phyloP scores from a whole-genome alignment of 129 eudicot species.

The Deinandra increscens region DNA sequence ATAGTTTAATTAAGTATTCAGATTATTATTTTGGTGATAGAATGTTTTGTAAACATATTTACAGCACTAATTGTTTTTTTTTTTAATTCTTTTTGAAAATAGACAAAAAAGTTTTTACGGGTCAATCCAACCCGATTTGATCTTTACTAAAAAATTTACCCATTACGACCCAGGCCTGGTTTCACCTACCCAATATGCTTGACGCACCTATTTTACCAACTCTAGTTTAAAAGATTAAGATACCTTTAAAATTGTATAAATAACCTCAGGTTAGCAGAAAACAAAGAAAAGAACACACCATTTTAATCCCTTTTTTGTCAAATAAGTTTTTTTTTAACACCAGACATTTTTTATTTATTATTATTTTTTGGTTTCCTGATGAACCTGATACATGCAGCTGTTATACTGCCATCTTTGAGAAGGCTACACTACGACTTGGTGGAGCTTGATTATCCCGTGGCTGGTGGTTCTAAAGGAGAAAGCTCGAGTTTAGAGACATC shows the following conservation, averaged over 20 bases:
- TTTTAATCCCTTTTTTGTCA: too few species aligned
- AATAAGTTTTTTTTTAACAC: too few species aligned
- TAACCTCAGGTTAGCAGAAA: neutral
- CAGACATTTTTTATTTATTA: neutral
- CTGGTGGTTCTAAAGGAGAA: constrained; percentile 10
- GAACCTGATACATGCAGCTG: constrained; percentile 39
- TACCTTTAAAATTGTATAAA: neutral
- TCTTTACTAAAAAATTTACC: neutral
- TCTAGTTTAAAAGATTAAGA: too few species aligned
- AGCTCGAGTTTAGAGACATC: constrained; percentile 21
- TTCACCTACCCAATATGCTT: neutral
- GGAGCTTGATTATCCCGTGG: constrained; percentile 37
- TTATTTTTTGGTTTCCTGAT: neutral
- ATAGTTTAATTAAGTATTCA: neutral
- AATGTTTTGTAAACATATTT: neutral
- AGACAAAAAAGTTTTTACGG: neutral
- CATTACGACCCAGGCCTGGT: neutral
- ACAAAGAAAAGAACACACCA: too few species aligned
- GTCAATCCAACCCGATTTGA: neutral
- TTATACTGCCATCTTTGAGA: constrained; percentile 80
- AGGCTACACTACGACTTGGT: constrained; percentile 73
- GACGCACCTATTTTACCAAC: neutral
- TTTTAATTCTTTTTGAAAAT: neutral
- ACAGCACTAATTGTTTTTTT: neutral
- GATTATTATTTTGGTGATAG: neutral